phyloP scores from a whole-genome alignment of 192 early-diverging fungal genomes.

The Linnemannia schmuckeri region DNA sequence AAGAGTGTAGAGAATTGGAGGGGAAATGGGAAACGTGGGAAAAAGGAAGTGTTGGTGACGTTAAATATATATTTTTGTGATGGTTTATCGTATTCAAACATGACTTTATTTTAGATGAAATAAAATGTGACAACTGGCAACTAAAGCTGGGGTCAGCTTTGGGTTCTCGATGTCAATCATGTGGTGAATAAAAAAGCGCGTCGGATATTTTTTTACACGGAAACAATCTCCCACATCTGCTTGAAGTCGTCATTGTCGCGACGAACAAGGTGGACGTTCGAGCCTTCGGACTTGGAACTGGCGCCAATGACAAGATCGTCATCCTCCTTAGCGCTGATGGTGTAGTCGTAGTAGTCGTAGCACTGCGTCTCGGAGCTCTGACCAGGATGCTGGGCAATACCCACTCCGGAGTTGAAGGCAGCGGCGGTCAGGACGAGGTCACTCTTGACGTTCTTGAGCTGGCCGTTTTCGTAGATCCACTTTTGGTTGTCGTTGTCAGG shows the following conservation, averaged over 20 bases:
- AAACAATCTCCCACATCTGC: conserved; percentile 15
- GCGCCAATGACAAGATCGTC: conserved; percentile 22
- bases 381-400: background rate
- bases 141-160: too few species aligned
- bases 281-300: background rate
- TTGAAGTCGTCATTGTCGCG: conserved; percentile 18
- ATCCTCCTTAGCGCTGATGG: conserved; percentile 16
- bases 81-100: too few species aligned
- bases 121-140: too few species aligned
- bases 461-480: conserved; percentile 18
- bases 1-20: too few species aligned
- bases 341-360: conserved; percentile 22
- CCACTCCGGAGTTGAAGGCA: background rate
- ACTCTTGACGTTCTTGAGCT: conserved; percentile 22
- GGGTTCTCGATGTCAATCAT: too few species aligned
- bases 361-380: background rate
- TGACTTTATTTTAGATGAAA: too few species aligned
- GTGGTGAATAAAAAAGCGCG: too few species aligned
- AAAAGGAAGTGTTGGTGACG: too few species aligned
- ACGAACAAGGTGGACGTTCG: background rate
- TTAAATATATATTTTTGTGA: too few species aligned
- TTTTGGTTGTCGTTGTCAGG: conserved; percentile 7
- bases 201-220: too few species aligned
- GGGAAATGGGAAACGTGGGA: too few species aligned
- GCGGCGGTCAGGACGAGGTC: conserved; percentile 14